phyloP scores from a whole-genome alignment of 163 green algal genomes.

The Prototheca cutis region DNA sequence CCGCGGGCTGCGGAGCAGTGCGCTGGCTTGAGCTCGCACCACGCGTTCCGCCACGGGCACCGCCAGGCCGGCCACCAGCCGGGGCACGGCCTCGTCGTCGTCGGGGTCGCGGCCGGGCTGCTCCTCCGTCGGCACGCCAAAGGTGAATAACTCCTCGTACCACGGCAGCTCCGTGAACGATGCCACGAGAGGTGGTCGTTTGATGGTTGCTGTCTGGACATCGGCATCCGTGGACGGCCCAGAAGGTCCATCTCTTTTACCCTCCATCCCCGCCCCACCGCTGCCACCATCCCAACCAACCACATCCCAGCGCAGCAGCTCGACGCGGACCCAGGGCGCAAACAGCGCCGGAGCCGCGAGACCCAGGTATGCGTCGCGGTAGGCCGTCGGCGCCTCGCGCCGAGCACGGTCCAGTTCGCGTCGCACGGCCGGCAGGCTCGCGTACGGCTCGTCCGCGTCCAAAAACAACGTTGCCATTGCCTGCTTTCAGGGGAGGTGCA shows the following conservation, averaged over 20 bases:
- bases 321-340: conserved; percentile 79
- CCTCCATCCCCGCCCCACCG: too few species aligned
- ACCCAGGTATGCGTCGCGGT: conserved; percentile 63
- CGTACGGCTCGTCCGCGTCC: conserved; percentile 69
- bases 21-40: not conserved
- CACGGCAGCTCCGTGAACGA: not conserved
- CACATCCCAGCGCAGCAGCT: conserved; percentile 82
- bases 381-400: conserved; percentile 23
- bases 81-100: not conserved
- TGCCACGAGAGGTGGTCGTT: not conserved
- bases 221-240: too few species aligned
- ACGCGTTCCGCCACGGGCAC: not conserved
- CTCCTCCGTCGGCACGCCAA: not conserved
- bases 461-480: conserved; percentile 45
- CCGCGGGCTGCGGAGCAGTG: conserved; percentile 1
- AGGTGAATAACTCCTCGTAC: not conserved
- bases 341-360: conserved; percentile 72
- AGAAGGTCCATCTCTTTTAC: too few species aligned
- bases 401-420: conserved; percentile 32
- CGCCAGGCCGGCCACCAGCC: not conserved
- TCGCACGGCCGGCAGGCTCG: conserved; percentile 33
- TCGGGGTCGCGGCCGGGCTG: not conserved
- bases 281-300: conserved; percentile 24
- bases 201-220: too few species aligned
- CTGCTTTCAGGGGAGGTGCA: too few species aligned